Base-by-base conservation (phyloP, 2,329 filamentous ascomycete species). In the Pseudogymnoascus sp. region DNA sequence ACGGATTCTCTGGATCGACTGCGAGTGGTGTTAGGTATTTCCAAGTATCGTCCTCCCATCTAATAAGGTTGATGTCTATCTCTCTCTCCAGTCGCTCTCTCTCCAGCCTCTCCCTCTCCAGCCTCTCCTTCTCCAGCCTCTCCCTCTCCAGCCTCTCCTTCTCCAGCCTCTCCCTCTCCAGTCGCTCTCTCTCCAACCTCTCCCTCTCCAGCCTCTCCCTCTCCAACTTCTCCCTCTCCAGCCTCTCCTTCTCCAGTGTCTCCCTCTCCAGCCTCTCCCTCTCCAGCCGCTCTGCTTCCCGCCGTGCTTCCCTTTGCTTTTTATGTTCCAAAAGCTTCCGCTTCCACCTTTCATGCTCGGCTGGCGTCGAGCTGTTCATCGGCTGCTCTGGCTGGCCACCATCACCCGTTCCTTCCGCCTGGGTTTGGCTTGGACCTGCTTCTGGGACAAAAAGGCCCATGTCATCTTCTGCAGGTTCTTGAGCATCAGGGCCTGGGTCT, bases 151-250 rank as follows among this genome's bases (percentile, higher is more conserved):
- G 21, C 50, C 47, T 26, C 29, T 56, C 47, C 47, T 3, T 42
- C 16, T 62, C 42, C 42, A 33, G 21, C 61, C 64, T n/a, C 31
- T 33, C 35, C 35, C 38, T 40, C 42, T 50, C 61, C 7, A 56
- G n/a, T n/a, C 63, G 71, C 72, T 84, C 80, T 35, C 80, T 76
- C 70, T 84, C 80, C 59, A 84, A 78, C 26, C 75, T 75, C 69
- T 56, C 47, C 21, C 10, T 56, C 37, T 61, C 47, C 8, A 56
- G 19, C 47, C 47, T 24, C 29, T 53, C 47, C 47, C 2, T 14
- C 29, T 53, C 63, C 2, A 19, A 2, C 19, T 2, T 1, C 19
- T 19, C 19, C 2, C 19, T 19, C 19, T 19, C 19, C 19, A 2
- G 2, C 19, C 19, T 1, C 19, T n/a, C n/a, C n/a, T n/a, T n/a